phyloP scores from a whole-genome alignment of 2,329 filamentous ascomycete species.

The Pseudogymnoascus sp. region DNA sequence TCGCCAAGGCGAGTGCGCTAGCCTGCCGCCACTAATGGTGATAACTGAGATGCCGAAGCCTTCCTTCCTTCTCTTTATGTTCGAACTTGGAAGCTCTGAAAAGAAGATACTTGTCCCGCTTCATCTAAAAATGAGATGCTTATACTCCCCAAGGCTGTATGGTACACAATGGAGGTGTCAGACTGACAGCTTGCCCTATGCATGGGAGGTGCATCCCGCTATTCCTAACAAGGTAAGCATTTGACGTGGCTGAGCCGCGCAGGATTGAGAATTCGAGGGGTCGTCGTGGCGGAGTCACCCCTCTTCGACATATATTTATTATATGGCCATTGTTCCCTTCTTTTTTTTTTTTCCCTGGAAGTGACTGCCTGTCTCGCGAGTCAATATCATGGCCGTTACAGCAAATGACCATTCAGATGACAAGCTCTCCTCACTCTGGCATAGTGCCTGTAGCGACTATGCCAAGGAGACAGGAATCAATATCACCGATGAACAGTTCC shows the following conservation, averaged over 20 bases:
- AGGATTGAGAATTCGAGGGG: background rate
- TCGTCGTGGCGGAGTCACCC: background rate
- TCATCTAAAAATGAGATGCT: background rate
- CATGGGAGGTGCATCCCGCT: background rate
- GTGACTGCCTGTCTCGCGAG: background rate
- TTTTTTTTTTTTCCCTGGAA: background rate
- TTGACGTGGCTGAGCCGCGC: background rate
- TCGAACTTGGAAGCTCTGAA: background rate
- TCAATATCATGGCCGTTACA: background rate
- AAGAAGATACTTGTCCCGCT: background rate
- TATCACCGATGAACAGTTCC: background rate
- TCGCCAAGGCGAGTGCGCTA: too few relatives aligned
- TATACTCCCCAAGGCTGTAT: background rate
- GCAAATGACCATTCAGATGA: background rate
- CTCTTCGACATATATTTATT: background rate
- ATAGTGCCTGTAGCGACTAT: background rate
- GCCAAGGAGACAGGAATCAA: slow-evolving; percentile 5
- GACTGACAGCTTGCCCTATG: background rate
- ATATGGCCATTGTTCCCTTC: background rate
- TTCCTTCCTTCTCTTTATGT: background rate
- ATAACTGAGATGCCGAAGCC: background rate
- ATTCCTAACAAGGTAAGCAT: background rate
- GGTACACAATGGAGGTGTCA: background rate
- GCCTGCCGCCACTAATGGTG: background rate
- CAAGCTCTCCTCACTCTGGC: slow-evolving; percentile 2